Percentiles rank a stretch among this genome's conserved stretches.
phyloP scores from a whole-genome alignment of 1,284 basidiomycete genomes.

The Phellinidium pouzarii region DNA sequence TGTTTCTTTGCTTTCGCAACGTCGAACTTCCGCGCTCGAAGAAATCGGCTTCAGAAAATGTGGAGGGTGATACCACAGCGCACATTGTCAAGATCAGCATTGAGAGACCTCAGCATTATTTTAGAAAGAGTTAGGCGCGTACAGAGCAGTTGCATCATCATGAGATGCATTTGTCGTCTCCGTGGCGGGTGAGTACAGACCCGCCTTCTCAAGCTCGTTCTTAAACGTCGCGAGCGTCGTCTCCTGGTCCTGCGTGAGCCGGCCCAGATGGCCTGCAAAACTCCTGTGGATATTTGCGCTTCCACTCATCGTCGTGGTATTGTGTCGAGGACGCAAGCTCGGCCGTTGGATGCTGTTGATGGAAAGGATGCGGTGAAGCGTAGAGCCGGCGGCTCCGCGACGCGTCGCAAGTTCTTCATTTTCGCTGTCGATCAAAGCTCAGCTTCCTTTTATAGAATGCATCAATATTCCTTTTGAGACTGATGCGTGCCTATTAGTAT shows the following conservation, averaged over 20 bases:
- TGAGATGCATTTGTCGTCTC: constrained; percentile 39
- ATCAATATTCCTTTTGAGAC: too few species aligned
- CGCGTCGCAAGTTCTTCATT: too few species aligned
- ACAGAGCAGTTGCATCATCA: constrained; percentile 65
- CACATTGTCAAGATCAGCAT: neutral
- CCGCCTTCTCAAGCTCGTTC: constrained; percentile 37
- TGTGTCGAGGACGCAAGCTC: neutral
- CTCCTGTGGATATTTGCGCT: constrained; percentile 6
- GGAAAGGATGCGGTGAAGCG: too few species aligned
- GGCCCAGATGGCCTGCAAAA: constrained; percentile 47
- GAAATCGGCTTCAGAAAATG: constrained; percentile 51
- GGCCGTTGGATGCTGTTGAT: neutral
- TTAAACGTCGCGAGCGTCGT: constrained; percentile 47
- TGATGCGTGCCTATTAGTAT: too few species aligned
- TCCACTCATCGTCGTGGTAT: neutral
- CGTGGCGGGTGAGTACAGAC: constrained; percentile 42
- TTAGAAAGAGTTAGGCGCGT: constrained; percentile 25
- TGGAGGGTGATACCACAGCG: neutral
- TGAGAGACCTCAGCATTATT: neutral
- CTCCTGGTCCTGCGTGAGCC: constrained; percentile 43
- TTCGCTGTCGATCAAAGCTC: too few species aligned
- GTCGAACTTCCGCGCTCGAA: constrained; percentile 65
- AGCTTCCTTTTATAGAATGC: too few species aligned
- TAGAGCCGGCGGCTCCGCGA: too few species aligned
- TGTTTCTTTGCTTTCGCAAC: constrained; percentile 59